Evolutionary conservation across 192 early-diverging fungal genomes (phyloP).

Genomic region (Coemansia sp.): DNA sequence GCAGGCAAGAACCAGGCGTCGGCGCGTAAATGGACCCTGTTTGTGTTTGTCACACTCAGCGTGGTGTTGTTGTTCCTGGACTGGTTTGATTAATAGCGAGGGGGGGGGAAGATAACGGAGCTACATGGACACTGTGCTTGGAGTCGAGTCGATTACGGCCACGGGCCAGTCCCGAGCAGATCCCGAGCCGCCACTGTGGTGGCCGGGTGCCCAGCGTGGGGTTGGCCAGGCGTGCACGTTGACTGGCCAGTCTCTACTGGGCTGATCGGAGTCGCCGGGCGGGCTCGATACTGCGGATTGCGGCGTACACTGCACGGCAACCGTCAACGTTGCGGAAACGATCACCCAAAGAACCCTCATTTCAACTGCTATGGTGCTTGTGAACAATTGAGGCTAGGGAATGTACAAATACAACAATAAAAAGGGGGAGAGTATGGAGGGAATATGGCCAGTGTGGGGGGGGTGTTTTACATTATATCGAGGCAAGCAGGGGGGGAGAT

Average conservation of each 20-base stretch:
- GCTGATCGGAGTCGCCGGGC: slow-evolving; percentile 13
- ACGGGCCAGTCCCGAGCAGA: slow-evolving; percentile 38
- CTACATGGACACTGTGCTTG: not conserved
- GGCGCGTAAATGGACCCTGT: slow-evolving; percentile 68
- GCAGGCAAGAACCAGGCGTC: slow-evolving; percentile 59
- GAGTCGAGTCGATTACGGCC: slow-evolving; percentile 13
- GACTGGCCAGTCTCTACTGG: slow-evolving; percentile 39
- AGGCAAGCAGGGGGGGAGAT: too few species aligned
- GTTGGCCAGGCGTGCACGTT: slow-evolving; percentile 9
- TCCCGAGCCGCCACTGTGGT: not conserved
- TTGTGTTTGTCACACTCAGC: slow-evolving; percentile 65
- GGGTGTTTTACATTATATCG: too few species aligned
- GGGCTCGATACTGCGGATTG: not conserved
- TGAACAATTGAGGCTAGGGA: too few species aligned
- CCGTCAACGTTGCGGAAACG: not conserved
- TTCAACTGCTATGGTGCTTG: not conserved
- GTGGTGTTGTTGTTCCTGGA: slow-evolving; percentile 70
- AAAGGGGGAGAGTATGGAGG: too few species aligned
- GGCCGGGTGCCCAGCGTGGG: not conserved
- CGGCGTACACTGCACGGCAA: not conserved
- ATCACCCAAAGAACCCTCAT: not conserved
- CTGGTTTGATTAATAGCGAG: slow-evolving; percentile 60
- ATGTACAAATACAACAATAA: too few species aligned
- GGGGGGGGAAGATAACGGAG: not conserved
- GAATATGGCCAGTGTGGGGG: too few species aligned